Conservation (phyloP, 805 yeast species). For the Tetrapisispora iriomotensis region DNA sequence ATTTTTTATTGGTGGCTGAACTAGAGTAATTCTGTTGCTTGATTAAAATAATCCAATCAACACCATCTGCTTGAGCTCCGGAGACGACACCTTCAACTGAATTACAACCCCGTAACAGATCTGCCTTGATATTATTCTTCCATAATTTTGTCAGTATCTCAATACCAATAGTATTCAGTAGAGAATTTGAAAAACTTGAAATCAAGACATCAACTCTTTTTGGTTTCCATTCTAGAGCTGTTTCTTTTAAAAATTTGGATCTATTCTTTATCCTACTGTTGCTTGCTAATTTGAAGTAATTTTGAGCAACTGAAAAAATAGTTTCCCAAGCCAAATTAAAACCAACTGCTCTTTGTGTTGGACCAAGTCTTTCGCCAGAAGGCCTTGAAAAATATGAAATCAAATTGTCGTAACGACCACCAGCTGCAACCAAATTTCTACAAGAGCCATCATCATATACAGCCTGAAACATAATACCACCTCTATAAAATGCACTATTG, state of each 20-base stretch:
- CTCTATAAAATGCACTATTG: conserved; percentile 66
- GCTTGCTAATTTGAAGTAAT: conserved; percentile 34
- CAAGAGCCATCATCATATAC: conserved; percentile 50
- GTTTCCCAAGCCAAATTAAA: conserved; percentile 72
- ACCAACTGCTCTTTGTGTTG: conserved; percentile 63
- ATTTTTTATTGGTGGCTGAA: conserved; percentile 37
- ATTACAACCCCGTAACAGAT: conserved; percentile 39
- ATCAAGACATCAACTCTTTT: conserved; percentile 76
- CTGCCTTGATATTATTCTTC: conserved; percentile 73
- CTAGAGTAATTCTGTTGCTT: conserved; percentile 46
- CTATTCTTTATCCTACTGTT: conserved; percentile 28
- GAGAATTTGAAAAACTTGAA: conserved; percentile 51
- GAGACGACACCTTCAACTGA: conserved; percentile 55
- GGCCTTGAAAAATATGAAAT: conserved; percentile 58
- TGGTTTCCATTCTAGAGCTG: conserved; percentile 39
- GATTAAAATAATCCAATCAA: conserved; percentile 66
- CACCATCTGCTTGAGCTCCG: conserved; percentile 59
- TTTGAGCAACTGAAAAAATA: conserved; percentile 42
- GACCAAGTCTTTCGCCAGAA: conserved; percentile 27
- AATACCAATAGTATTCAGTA: conserved; percentile 51
- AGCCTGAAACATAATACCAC: conserved; percentile 84
- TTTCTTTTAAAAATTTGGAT: conserved; percentile 28
- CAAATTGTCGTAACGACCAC: conserved; percentile 84
- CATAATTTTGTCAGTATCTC: conserved; percentile 58
- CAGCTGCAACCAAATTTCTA: conserved; percentile 62